A percentile compares a stretch with the other conserved stretches of the same genome.
Evolutionary conservation across 192 early-diverging fungal genomes (phyloP).

Genomic region (Gorgonomyces haynaldii): DNA sequence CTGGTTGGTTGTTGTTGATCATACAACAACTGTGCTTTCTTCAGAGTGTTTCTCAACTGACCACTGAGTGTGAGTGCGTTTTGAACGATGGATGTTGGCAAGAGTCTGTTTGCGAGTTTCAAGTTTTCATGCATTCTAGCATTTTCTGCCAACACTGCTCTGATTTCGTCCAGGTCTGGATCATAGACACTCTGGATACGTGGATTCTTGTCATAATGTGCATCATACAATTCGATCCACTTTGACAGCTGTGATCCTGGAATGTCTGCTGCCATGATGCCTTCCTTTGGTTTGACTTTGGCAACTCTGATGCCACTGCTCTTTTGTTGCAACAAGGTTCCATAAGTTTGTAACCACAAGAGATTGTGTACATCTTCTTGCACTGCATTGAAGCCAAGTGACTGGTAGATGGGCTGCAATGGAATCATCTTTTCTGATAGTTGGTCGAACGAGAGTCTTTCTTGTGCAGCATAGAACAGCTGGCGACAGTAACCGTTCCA

Average conservation of each 20-base stretch:
- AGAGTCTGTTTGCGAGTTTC: slow-evolving; percentile 4
- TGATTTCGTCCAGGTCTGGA: slow-evolving; percentile 8
- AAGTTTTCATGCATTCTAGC: slow-evolving; percentile 12
- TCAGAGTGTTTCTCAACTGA: not conserved
- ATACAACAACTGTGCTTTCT: not conserved
- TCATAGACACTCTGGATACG: not conserved
- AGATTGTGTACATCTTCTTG: not conserved
- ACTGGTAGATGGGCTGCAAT: not conserved
- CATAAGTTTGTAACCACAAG: too few relatives aligned
- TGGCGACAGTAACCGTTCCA: too few relatives aligned
- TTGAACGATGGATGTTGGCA: not conserved
- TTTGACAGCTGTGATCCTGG: not conserved
- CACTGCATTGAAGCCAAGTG: not conserved
- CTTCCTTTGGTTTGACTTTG: slow-evolving; percentile 9
- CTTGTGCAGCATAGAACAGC: too few relatives aligned
- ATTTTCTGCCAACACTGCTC: not conserved
- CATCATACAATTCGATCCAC: slow-evolving; percentile 4
- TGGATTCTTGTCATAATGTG: not conserved
- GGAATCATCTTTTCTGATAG: not conserved
- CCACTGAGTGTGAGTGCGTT: not conserved
- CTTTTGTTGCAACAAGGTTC: too few relatives aligned
- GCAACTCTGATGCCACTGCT: not conserved
- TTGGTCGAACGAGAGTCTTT: too few relatives aligned
- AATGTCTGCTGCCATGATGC: slow-evolving; percentile 2
- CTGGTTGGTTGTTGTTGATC: not conserved